A percentile compares a stretch with the other conserved stretches of the same genome.
These are phyloP conservation scores for Andrographis paniculata DNA, from an alignment of 305 asterid genomes.

Conservation along the genomic window DNA sequence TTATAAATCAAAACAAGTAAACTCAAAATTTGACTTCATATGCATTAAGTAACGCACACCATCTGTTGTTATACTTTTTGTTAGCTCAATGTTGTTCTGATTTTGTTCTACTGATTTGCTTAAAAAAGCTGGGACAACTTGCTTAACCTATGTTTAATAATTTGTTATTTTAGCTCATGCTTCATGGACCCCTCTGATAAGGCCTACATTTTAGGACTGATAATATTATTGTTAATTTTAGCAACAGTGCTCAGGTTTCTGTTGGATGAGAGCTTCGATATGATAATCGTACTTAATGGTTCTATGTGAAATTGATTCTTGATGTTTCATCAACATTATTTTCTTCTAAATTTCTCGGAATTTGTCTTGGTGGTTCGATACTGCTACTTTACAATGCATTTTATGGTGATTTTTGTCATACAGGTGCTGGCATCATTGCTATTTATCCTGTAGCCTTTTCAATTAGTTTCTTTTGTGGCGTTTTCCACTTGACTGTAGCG, in stretches of 20 bases:
- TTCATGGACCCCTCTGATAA: slow-evolving; percentile 2
- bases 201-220: neutral
- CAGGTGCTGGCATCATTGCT: slow-evolving; percentile 93
- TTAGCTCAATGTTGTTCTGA: slow-evolving; percentile 7
- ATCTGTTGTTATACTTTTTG: slow-evolving; percentile 2
- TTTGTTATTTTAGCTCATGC: slow-evolving; percentile 8
- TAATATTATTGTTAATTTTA: neutral
- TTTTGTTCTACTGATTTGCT: slow-evolving; percentile 1
- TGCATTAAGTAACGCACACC: too few species aligned
- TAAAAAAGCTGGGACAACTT: slow-evolving; percentile 7
- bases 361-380: neutral
- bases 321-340: neutral
- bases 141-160: slow-evolving; percentile 8
- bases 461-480: slow-evolving; percentile 40
- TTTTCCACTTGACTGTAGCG: slow-evolving; percentile 36
- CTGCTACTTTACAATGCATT: too few species aligned
- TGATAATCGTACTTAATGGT: slow-evolving; percentile 11
- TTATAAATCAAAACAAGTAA: neutral
- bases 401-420: slow-evolving; percentile 17
- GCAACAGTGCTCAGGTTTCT: neutral
- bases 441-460: slow-evolving; percentile 61
- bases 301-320: slow-evolving; percentile 8
- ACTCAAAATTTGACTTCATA: neutral
- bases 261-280: neutral
- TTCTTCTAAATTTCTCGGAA: neutral